These are phyloP conservation scores for Rhizoclosmatium sp. DNA, from an alignment of 192 early-diverging fungal genomes.

Conservation along the genomic window DNA sequence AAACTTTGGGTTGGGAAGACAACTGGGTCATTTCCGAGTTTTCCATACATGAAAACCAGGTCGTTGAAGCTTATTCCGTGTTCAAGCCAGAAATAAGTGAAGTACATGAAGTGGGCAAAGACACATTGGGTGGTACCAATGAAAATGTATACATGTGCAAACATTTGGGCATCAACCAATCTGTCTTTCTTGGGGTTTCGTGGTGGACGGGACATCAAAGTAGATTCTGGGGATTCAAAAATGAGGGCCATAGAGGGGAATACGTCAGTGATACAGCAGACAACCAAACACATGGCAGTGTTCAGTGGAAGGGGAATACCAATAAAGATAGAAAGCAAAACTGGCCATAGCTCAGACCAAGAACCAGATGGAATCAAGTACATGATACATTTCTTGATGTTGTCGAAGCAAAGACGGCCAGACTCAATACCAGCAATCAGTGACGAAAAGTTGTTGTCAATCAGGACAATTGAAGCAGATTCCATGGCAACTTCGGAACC, in stretches of 20 bases:
- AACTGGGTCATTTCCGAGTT: no score
- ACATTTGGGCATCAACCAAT: constrained; percentile 69
- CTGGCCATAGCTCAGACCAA: constrained; percentile 39
- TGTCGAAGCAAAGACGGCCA: constrained; percentile 88
- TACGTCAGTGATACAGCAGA: constrained; percentile 62
- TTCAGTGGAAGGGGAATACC: constrained; percentile 82
- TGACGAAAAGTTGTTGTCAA: constrained; percentile 72
- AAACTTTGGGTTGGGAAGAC: constrained; percentile 29
- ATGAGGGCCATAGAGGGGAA: constrained; percentile 74
- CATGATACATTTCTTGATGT: constrained; percentile 85
- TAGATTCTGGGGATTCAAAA: constrained; percentile 77
- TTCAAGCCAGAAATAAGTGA: no score
- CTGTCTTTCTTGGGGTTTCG: constrained; percentile 74
- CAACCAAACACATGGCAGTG: constrained; percentile 64
- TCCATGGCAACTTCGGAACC: constrained; percentile 73
- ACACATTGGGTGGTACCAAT: constrained; percentile 75
- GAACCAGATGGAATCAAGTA: constrained; percentile 26
- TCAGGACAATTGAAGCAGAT: constrained; percentile 55
- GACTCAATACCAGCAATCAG: constrained; percentile 77
- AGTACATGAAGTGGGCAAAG: constrained; percentile 43
- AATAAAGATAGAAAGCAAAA: constrained; percentile 79
- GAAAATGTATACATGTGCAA: constrained; percentile 79
- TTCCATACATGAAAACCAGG: no score
- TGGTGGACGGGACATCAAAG: constrained; percentile 73
- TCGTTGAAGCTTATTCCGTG: no score